A percentile compares a stretch with the other conserved stretches of the same genome.
Conservation (phyloP, 225 moss, liverwort and hornwort genomes). For the Climacium dendroides region DNA sequence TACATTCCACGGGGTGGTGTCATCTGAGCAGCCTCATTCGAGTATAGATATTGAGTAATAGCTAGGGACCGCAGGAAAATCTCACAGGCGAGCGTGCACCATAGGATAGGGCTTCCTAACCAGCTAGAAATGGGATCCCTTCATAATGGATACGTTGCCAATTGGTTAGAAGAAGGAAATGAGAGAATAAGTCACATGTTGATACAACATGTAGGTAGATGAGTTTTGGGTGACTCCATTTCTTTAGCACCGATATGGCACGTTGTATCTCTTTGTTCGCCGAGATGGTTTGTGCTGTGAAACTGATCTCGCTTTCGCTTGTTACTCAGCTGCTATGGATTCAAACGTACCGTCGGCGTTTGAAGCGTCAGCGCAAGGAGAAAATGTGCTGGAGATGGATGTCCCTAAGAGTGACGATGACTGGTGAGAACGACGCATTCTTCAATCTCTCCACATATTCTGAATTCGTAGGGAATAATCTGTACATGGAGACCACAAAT, state of each 20-base stretch:
- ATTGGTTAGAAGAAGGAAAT: not conserved
- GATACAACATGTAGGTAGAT: not conserved
- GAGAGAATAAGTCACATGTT: not conserved
- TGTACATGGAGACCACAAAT: not conserved
- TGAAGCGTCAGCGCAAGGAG: slow-evolving; percentile 6
- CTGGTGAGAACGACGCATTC: slow-evolving; percentile 25
- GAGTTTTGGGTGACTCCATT: not conserved
- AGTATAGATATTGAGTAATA: not conserved
- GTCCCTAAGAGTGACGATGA: slow-evolving; percentile 77
- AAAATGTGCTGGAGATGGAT: slow-evolving; percentile 51
- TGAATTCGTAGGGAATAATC: not conserved
- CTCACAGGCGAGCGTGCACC: not conserved
- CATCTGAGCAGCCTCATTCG: not conserved
- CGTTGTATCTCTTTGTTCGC: not conserved
- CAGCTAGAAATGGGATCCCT: not conserved
- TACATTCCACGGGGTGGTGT: not conserved
- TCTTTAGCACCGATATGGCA: not conserved
- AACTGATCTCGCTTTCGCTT: not conserved
- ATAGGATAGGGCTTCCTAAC: not conserved
- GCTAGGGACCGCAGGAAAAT: not conserved
- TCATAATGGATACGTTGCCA: not conserved
- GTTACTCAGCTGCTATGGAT: slow-evolving; percentile 7
- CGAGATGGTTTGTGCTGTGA: not conserved
- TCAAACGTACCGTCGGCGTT: slow-evolving; percentile 1
- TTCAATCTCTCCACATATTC: not conserved